Evolutionary conservation across 768 basidiomycete species (phyloP).

Genomic region (Daedalea quercina): DNA sequence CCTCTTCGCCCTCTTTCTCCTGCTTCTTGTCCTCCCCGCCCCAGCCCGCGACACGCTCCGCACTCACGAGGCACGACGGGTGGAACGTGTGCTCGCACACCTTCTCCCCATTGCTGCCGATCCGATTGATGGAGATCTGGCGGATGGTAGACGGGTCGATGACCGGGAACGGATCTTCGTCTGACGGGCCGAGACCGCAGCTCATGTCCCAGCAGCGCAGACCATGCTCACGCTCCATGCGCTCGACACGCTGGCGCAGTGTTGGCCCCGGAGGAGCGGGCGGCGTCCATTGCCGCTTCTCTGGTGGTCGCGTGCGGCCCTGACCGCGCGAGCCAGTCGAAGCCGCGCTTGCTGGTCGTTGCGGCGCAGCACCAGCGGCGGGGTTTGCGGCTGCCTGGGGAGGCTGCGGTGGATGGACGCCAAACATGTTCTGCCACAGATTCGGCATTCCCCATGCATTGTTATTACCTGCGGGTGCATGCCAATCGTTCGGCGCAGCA

Average conservation of each 20-base stretch:
- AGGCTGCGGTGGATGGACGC: background rate
- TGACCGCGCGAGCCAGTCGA: constrained; percentile 5
- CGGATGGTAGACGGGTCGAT: constrained; percentile 14
- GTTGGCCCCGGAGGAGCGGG: constrained; percentile 65
- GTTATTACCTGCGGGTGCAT: background rate
- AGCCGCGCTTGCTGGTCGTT: background rate
- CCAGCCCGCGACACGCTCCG: constrained; percentile 58
- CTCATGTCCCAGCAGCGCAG: constrained; percentile 65
- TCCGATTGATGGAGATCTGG: constrained; percentile 30
- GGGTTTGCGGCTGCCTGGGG: background rate
- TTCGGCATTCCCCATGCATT: background rate
- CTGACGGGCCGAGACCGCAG: constrained; percentile 55
- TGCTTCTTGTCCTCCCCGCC: constrained; percentile 38
- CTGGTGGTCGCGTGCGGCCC: constrained; percentile 21
- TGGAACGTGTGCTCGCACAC: constrained; percentile 69
- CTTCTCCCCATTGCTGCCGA: constrained; percentile 13
- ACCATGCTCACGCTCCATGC: constrained; percentile 64
- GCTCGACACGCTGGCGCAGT: constrained; percentile 67
- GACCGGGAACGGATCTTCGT: constrained; percentile 20
- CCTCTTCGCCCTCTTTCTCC: constrained; percentile 27
- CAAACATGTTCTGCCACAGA: background rate
- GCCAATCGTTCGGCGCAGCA: background rate
- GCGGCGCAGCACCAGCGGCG: background rate
- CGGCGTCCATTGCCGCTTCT: constrained; percentile 45
- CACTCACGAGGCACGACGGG: constrained; percentile 61